These are phyloP conservation scores for Fusarium xylarioides DNA, from an alignment of 2,329 filamentous ascomycete species.

Conservation along the genomic window DNA sequence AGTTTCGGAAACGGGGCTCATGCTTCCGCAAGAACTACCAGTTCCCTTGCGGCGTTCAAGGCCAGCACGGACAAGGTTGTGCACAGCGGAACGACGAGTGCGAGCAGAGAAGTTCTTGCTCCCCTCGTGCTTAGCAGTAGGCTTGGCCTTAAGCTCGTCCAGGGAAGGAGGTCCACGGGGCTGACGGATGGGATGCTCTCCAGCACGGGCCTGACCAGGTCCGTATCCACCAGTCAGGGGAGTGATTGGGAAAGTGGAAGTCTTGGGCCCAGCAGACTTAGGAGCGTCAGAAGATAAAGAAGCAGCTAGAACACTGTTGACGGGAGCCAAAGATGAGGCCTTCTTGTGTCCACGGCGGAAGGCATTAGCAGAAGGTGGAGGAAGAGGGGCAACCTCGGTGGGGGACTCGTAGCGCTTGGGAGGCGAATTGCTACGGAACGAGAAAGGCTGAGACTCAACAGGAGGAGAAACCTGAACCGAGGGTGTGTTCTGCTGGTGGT, in stretches of 20 bases:
- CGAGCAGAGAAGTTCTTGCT: constrained; percentile 98
- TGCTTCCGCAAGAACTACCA: constrained; percentile 76
- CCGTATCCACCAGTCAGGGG: constrained; percentile 88
- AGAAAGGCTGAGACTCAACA: constrained; percentile 63
- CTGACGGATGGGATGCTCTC: constrained; percentile 93
- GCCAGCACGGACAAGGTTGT: constrained; percentile 90
- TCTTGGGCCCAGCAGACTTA: constrained; percentile 77
- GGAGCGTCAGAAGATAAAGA: constrained; percentile 54
- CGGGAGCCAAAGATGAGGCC: constrained; percentile 76
- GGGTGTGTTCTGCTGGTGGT: constrained; percentile 66
- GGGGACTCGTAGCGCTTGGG: constrained; percentile 75
- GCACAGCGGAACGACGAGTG: constrained; percentile 88
- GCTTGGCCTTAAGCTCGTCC: constrained; percentile 89
- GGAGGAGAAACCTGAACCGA: constrained; percentile 86
- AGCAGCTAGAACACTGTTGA: constrained; percentile 60
- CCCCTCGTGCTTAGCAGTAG: constrained; percentile 91
- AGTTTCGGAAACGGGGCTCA: constrained; percentile 89
- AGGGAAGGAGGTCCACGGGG: constrained; percentile 90
- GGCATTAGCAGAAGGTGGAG: constrained; percentile 87
- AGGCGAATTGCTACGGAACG: constrained; percentile 70
- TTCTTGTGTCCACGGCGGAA: constrained; percentile 97
- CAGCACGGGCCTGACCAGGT: constrained; percentile 89
- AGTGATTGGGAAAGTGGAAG: constrained; percentile 80
- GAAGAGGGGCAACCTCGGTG: constrained; percentile 74
- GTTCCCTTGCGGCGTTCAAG: constrained; percentile 84